phyloP scores from a whole-genome alignment of 2,329 filamentous ascomycete genomes.

The Pseudopyricularia cyperi region DNA sequence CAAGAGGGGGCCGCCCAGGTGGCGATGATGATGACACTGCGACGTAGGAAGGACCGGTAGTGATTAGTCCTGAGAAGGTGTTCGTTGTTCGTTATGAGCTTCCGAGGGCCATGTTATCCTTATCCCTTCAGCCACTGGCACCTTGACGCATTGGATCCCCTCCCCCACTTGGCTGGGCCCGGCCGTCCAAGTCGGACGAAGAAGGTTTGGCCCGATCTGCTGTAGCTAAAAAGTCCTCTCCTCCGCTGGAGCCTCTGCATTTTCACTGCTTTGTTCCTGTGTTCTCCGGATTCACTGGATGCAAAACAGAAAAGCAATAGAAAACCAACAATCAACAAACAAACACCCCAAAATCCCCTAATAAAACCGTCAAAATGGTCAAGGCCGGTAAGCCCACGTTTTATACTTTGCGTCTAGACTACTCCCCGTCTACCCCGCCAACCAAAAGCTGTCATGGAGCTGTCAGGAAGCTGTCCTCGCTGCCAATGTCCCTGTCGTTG shows the following conservation, averaged over 20 bases:
- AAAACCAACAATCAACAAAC: not conserved
- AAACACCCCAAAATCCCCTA: conserved; percentile 11
- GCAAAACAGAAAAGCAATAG: not conserved
- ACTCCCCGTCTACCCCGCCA: conserved; percentile 7
- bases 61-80: too few species aligned
- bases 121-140: too few species aligned
- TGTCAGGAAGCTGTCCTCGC: not conserved
- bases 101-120: not conserved
- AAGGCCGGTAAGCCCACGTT: conserved; percentile 63
- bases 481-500: conserved; percentile 6
- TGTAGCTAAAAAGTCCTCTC: not conserved
- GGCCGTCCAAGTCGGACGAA: not conserved
- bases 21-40: too few species aligned
- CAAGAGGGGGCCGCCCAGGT: too few species aligned
- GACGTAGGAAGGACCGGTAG: too few species aligned
- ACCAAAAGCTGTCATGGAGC: conserved; percentile 1
- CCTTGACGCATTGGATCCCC: too few species aligned
- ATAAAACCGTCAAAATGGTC: conserved; percentile 72
- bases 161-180: not conserved
- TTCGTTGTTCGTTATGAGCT: too few species aligned
- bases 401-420: not conserved
- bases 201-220: not conserved
- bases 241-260: not conserved
- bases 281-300: not conserved
- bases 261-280: not conserved